Evolutionary conservation across 2,329 filamentous ascomycete genomes (phyloP).

Genomic region (Neonectria ditissima): DNA sequence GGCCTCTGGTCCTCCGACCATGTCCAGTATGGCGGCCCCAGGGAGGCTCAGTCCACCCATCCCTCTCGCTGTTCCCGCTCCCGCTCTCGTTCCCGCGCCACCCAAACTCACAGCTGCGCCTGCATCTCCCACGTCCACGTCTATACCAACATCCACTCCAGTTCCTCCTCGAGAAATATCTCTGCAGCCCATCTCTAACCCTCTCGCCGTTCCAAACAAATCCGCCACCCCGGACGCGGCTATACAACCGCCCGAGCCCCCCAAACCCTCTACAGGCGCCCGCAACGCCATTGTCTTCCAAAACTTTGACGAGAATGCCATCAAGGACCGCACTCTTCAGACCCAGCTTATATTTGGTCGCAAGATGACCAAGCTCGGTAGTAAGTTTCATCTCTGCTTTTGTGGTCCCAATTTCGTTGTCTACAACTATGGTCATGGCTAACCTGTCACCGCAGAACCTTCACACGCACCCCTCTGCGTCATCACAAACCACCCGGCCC

Average conservation of each 20-base stretch:
- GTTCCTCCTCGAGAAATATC: slow-evolving; percentile 6
- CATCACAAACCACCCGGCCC: slow-evolving; percentile 84
- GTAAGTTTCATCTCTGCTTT: slow-evolving; percentile 54
- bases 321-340: slow-evolving; percentile 68
- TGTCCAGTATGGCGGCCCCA: slow-evolving; percentile 34
- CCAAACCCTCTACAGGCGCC: slow-evolving; percentile 56
- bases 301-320: slow-evolving; percentile 68
- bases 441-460: slow-evolving; percentile 55
- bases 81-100: slow-evolving; percentile 11
- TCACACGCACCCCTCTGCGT: slow-evolving; percentile 72
- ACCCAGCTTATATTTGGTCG: slow-evolving; percentile 69
- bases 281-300: slow-evolving; percentile 70
- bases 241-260: slow-evolving; percentile 35
- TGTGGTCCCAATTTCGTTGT: not conserved
- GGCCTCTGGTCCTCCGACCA: slow-evolving; percentile 34
- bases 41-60: slow-evolving; percentile 30
- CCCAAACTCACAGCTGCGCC: slow-evolving; percentile 13
- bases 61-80: slow-evolving; percentile 11
- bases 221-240: slow-evolving; percentile 25
- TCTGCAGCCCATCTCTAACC: slow-evolving; percentile 27
- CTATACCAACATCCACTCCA: slow-evolving; percentile 12
- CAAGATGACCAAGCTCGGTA: slow-evolving; percentile 68
- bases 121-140: not conserved
- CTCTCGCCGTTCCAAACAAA: slow-evolving; percentile 18
- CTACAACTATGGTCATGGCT: slow-evolving; percentile 5